These are phyloP conservation scores for Elymus sibiricus DNA, from an alignment of 176 grass and related monocot species.

Conservation along the genomic window DNA sequence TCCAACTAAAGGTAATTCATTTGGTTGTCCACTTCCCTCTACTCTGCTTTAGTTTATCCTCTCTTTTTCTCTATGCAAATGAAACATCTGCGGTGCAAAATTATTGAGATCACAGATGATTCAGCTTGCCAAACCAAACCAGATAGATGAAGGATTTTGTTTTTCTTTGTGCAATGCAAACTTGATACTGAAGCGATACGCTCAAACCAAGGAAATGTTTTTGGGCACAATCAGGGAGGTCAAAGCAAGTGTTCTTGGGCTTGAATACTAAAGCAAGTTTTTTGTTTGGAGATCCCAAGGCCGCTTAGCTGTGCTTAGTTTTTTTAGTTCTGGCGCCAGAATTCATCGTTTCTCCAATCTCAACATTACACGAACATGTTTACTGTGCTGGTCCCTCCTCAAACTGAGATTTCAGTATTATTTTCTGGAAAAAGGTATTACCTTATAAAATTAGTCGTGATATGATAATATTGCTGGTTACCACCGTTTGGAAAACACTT, in stretches of 20 bases:
- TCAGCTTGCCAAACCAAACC: background rate
- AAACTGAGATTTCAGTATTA: background rate
- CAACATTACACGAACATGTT: background rate
- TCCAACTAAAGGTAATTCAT: constrained; percentile 30
- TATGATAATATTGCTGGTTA: background rate
- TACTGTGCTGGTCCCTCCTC: background rate
- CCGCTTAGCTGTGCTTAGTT: background rate
- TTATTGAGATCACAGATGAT: background rate
- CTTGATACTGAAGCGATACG: background rate
- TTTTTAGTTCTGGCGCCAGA: background rate
- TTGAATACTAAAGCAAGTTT: background rate
- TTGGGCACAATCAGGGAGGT: background rate
- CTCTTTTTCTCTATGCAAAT: background rate
- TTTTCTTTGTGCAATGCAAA: background rate
- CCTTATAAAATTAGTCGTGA: background rate
- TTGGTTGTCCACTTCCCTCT: constrained; percentile 5
- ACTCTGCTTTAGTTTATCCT: background rate
- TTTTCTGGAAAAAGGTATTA: background rate
- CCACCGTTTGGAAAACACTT: background rate
- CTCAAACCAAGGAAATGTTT: background rate
- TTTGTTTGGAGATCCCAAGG: background rate
- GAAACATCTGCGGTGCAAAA: background rate
- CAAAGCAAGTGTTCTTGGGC: background rate
- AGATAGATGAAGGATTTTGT: background rate
- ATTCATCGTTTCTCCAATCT: background rate